A percentile compares a stretch with the other conserved stretches of the same genome.
Evolutionary conservation across 306 rosid genomes (phyloP).

Genomic region (Notholithocarpus densiflorus): DNA sequence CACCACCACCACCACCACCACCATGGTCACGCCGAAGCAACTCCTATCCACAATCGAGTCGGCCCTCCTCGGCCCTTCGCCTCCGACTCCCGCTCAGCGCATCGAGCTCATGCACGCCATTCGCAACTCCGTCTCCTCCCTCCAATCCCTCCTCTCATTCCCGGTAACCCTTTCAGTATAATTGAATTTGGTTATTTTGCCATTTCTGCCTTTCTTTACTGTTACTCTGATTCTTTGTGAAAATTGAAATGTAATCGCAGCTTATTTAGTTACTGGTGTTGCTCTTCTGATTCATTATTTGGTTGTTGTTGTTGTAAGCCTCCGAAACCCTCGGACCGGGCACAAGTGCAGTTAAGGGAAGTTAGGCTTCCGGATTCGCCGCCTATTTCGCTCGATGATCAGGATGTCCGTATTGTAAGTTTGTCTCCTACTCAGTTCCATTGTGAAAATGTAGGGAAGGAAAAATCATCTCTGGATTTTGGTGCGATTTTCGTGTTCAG

Average conservation of each 20-base stretch:
- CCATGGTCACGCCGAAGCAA: slow-evolving; percentile 77
- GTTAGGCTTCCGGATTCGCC: slow-evolving; percentile 74
- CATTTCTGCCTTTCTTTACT: not conserved
- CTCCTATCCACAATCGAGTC: slow-evolving; percentile 65
- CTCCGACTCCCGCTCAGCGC: slow-evolving; percentile 65
- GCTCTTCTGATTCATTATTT: not conserved
- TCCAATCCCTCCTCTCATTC: slow-evolving; percentile 70
- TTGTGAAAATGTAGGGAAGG: not conserved
- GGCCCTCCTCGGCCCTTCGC: slow-evolving; percentile 67
- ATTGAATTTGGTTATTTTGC: not conserved
- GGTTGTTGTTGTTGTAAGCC: slow-evolving; percentile 38
- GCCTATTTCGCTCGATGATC: slow-evolving; percentile 80
- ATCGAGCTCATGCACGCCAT: slow-evolving; percentile 81
- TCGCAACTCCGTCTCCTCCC: slow-evolving; percentile 54
- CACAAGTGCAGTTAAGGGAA: slow-evolving; percentile 75
- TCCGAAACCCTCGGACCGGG: slow-evolving; percentile 79
- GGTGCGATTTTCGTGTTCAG: not conserved
- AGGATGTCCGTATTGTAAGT: slow-evolving; percentile 86
- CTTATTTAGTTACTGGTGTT: not conserved
- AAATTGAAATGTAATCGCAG: not conserved
- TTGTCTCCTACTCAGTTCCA: not conserved
- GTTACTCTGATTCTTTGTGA: not conserved
- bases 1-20: not conserved
- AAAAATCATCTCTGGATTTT: not conserved
- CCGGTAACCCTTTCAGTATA: slow-evolving; percentile 35